Base-by-base conservation (phyloP, 1,284 basidiomycete species). In the Naganishia albida region DNA sequence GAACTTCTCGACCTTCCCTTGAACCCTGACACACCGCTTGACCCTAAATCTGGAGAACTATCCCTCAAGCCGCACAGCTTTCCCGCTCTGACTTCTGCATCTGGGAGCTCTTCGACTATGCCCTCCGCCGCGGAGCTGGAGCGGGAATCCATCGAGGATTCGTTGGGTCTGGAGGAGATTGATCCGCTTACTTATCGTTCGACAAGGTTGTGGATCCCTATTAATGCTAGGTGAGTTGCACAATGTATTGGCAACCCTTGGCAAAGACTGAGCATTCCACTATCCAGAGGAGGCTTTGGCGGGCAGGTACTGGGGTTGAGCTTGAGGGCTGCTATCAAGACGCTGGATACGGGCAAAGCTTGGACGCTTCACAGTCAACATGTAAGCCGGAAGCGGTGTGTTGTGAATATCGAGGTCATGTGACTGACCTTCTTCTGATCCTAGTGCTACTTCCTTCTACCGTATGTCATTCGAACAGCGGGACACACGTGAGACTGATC, bases 271-370 rank as follows among this genome's bases (percentile, higher is more conserved):
- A 48, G 15, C 28, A 16, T 20, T 1, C 28, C 81, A 83, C 20
- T 84, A 85, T 20, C n/a, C n/a, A 83, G 91, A 67, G 91, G 91
- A 26, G 91, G 91, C 4, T 94, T 91, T 72, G 92, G 93, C 63
- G 93, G 92, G 3, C 81, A 83, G 71, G 91, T 94, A 66, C 92
- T 95, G 70, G 92, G 88, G 10, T 91, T 93, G 73, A 89, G 90
- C 4, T 80, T 93, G 34, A 85, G 89, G 16, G 86, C 90, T 15
- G 90, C 91, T 6, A 88, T 88, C 25, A 85, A 86, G 69, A 88
- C 87, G 52, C 87, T 93, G 1, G 81, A 40, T 15, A 44, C 23
- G 30, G 26, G 20, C 13, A 57, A 63, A 80, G 80, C n/a, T 87
- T 85, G 74, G 83, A 84, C 53, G 18, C 80, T 93, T 26, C 75